A percentile compares a stretch with the other conserved stretches of the same genome.
Conservation (phyloP, 164 flowering plant species). For the Litsea cubeba region DNA sequence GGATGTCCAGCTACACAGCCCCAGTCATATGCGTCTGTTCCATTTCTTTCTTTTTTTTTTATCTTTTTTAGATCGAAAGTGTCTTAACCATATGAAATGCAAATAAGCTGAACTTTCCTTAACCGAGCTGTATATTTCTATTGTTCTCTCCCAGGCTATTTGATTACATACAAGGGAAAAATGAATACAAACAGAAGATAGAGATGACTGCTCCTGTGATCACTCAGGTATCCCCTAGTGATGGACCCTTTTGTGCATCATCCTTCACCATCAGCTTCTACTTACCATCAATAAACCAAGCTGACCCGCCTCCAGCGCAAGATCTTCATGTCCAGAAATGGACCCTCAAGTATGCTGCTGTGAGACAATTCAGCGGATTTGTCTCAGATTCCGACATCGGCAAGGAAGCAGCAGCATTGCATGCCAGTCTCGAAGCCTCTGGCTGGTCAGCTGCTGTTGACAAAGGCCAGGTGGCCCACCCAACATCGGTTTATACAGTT, state of each 20-base stretch:
- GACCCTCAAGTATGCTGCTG: slow-evolving; percentile 53
- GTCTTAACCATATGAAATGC: no score
- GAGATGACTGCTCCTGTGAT: slow-evolving; percentile 95
- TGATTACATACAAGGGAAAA: slow-evolving; percentile 84
- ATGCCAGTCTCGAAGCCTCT: slow-evolving; percentile 51
- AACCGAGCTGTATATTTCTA: neutral
- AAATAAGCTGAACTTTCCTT: no score
- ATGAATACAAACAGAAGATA: slow-evolving; percentile 45
- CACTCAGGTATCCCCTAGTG: slow-evolving; percentile 65
- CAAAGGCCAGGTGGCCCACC: slow-evolving; percentile 29
- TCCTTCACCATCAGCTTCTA: slow-evolving; percentile 76
- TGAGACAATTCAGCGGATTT: slow-evolving; percentile 78
- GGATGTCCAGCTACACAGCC: no score
- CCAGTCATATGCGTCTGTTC: no score
- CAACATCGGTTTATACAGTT: slow-evolving; percentile 44
- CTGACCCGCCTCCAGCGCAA: slow-evolving; percentile 66
- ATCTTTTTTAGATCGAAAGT: no score
- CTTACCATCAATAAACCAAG: slow-evolving; percentile 69
- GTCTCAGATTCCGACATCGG: slow-evolving; percentile 52
- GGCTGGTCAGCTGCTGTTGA: slow-evolving; percentile 50
- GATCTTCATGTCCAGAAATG: slow-evolving; percentile 65
- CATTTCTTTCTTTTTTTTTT: no score
- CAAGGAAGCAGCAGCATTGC: slow-evolving; percentile 63
- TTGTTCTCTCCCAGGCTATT: slow-evolving; percentile 46
- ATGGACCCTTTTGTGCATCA: slow-evolving; percentile 81